These are phyloP conservation scores for Exophiala dermatitidis DNA, from an alignment of 2,329 filamentous ascomycete genomes.

Conservation along the genomic window DNA sequence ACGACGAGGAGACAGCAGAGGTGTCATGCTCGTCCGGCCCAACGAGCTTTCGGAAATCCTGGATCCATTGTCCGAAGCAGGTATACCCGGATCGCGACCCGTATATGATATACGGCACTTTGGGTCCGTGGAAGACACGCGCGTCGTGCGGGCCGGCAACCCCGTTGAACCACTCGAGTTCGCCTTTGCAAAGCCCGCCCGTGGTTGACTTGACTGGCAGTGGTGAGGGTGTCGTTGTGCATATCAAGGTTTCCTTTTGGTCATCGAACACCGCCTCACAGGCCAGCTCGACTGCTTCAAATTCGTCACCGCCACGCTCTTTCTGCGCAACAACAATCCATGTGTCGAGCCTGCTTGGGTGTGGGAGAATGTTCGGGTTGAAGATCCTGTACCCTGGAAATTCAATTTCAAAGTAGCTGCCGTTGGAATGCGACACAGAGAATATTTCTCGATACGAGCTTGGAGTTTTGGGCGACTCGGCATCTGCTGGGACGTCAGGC, in stretches of 20 bases:
- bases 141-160: conserved; percentile 50
- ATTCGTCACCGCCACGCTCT: conserved; percentile 25
- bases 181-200: neutral
- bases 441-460: conserved; percentile 32
- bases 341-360: conserved; percentile 42
- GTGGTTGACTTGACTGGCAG: neutral
- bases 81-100: conserved; percentile 50
- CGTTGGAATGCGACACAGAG: conserved; percentile 42
- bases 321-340: conserved; percentile 49
- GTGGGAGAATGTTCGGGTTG: conserved; percentile 54
- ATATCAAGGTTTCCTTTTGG: neutral
- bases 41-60: conserved; percentile 47
- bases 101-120: conserved; percentile 46
- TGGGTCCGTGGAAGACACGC: conserved; percentile 51
- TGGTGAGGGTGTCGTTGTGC: neutral
- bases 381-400: conserved; percentile 40
- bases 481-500: neutral
- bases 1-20: neutral
- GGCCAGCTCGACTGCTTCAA: conserved; percentile 37
- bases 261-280: conserved; percentile 44
- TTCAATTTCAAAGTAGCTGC: conserved; percentile 44
- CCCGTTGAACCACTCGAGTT: neutral
- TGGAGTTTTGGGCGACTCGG: neutral
- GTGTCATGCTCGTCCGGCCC: conserved; percentile 44
- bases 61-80: conserved; percentile 53